phyloP scores from a whole-genome alignment of 495 filamentous ascomycete genomes.

The Corynascus novoguineensis region DNA sequence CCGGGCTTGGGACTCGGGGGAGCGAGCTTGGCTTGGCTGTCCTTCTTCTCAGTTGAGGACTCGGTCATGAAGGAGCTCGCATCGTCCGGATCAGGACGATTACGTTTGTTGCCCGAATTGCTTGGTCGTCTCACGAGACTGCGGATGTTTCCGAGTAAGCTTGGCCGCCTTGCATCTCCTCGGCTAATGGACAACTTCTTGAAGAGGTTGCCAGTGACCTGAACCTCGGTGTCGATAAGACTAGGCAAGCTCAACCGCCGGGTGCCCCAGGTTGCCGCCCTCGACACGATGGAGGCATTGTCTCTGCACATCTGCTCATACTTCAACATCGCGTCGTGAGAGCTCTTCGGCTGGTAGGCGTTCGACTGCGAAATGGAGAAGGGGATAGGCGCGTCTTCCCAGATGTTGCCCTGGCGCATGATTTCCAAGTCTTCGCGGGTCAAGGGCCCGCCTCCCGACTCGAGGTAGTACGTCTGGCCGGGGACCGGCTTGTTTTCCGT shows the following conservation, averaged over 20 bases:
- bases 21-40: slow-evolving; percentile 50
- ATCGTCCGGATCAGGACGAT: slow-evolving; percentile 39
- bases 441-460: slow-evolving; percentile 38
- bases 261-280: slow-evolving; percentile 69
- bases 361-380: slow-evolving; percentile 35
- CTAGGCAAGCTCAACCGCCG: slow-evolving; percentile 55
- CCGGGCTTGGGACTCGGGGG: slow-evolving; percentile 51
- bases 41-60: slow-evolving; percentile 33
- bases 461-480: slow-evolving; percentile 44
- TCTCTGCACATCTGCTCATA: slow-evolving; percentile 45
- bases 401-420: slow-evolving; percentile 42
- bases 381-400: slow-evolving; percentile 42
- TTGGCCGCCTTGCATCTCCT: slow-evolving; percentile 41
- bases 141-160: slow-evolving; percentile 41
- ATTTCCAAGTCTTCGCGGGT: slow-evolving; percentile 40
- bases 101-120: slow-evolving; percentile 44
- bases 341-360: slow-evolving; percentile 43
- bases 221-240: slow-evolving; percentile 53
- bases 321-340: slow-evolving; percentile 48
- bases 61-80: slow-evolving; percentile 30
- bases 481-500: slow-evolving; percentile 24
- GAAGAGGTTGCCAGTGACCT: slow-evolving; percentile 54
- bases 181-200: slow-evolving; percentile 56
- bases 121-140: slow-evolving; percentile 54
- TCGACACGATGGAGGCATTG: slow-evolving; percentile 51